A percentile compares a stretch with the other conserved stretches of the same genome.
phyloP scores from a whole-genome alignment of 2,329 filamentous ascomycete genomes.

The Diplodia mutila region DNA sequence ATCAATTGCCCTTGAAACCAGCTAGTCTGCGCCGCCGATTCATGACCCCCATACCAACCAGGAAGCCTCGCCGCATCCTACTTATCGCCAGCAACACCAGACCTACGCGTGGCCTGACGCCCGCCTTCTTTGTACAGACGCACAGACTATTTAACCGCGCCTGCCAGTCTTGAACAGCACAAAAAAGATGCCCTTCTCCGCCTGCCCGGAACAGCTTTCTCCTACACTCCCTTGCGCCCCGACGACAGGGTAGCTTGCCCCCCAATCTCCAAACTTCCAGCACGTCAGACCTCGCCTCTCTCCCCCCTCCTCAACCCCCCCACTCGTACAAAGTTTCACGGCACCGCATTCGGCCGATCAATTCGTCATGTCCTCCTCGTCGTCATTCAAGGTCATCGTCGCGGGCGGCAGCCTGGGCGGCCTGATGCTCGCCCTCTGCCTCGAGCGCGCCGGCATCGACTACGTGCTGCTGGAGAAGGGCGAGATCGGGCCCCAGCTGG shows the following conservation, averaged over 20 bases:
- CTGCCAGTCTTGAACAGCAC: background rate
- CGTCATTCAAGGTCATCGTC: slow-evolving; percentile 25
- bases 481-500: slow-evolving; percentile 31
- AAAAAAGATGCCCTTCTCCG: background rate
- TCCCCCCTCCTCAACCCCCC: background rate
- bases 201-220: background rate
- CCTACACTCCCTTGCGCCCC: background rate
- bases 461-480: slow-evolving; percentile 34
- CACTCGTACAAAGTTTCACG: background rate
- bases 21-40: background rate
- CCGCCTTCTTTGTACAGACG: no score
- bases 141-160: slow-evolving; percentile 5
- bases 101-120: background rate
- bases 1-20: background rate
- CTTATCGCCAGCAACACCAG: background rate
- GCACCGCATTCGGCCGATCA: background rate
- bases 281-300: background rate
- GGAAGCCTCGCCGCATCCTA: background rate
- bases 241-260: background rate
- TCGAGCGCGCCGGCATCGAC: slow-evolving; percentile 30
- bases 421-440: slow-evolving; percentile 30
- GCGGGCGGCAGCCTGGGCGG: slow-evolving; percentile 26
- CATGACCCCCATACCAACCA: background rate
- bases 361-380: background rate
- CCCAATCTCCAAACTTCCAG: background rate